Base-by-base conservation (phyloP, 1,284 basidiomycete genomes). In the Coniophora puteana region DNA sequence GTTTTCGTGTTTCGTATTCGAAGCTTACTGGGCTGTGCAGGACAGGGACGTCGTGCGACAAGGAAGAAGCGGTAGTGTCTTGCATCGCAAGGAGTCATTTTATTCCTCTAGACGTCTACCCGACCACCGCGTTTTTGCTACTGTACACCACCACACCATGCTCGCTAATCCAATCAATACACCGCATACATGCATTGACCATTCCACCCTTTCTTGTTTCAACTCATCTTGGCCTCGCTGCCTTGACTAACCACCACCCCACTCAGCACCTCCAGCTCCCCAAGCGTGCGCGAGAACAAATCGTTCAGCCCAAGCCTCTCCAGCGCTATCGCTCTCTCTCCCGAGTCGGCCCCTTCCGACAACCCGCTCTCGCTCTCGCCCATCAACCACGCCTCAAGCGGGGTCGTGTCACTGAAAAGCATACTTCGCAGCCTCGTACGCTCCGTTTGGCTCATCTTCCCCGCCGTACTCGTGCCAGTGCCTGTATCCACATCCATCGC, bases 311-410 rank as follows among this genome's bases (percentile, higher is more conserved):
- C 76, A 28, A 76, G 55, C 41, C 69, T 58, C 54, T 71, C 62
- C 52, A 81, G 51, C 52, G 66, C 50, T 67, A 49, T 42, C 71
- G 59, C 38, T 69, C 56, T 50, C 72, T 62, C 0, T 53, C 59
- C 3, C 53, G 54, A 3, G 51, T 51, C 20, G 69, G 49, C 16
- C n/a, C n/a, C n/a, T n/a, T n/a, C n/a, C n/a, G n/a, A n/a, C n/a
- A n/a, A n/a, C n/a, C n/a, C n/a, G n/a, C n/a, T n/a, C n/a, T n/a
- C n/a, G n/a, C n/a, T n/a, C n/a, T n/a, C n/a, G n/a, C 43, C 51
- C 6, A 63, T 65, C 31, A 87, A 45, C 85, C 84, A 89, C 50
- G 83, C 82, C 51, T 87, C 86, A 34, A 89, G 57, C 18, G 57
- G 65, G 11, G 73, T 68, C 25, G 74, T 71, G 1, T 78, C 82